phyloP scores from a whole-genome alignment of 2,329 filamentous ascomycete genomes.

The Biscogniauxia mediterranea region DNA sequence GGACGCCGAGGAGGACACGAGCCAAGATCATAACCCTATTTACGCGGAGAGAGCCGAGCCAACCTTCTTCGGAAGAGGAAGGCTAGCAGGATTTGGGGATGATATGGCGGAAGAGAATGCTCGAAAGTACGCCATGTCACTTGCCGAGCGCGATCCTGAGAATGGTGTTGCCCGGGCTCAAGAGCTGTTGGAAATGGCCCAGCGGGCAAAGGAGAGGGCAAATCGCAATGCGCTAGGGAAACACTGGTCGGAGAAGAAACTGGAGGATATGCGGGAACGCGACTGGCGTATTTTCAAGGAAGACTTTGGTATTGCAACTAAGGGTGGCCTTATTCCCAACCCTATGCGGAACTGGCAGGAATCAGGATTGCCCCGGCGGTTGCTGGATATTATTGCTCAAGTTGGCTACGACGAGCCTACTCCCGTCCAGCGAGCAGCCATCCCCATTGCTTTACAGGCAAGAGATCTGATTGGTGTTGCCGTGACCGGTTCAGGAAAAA shows the following conservation, averaged over 20 bases:
- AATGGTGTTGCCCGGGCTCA: slow-evolving; percentile 73
- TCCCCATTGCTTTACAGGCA: slow-evolving; percentile 88
- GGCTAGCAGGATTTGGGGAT: slow-evolving; percentile 51
- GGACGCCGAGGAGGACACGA: slow-evolving; percentile 94
- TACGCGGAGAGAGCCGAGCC: slow-evolving; percentile 68
- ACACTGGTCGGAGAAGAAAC: slow-evolving; percentile 91
- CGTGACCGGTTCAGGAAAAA: slow-evolving; percentile 97
- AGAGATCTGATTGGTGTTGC: slow-evolving; percentile 98
- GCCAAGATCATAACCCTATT: slow-evolving; percentile 75
- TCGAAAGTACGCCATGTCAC: slow-evolving; percentile 61
- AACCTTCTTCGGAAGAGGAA: slow-evolving; percentile 54
- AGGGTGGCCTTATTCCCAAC: slow-evolving; percentile 87
- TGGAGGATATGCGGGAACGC: slow-evolving; percentile 92
- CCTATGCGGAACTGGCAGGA: slow-evolving; percentile 95
- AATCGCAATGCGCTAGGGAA: slow-evolving; percentile 76
- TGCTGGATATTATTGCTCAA: slow-evolving; percentile 77
- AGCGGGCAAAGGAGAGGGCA: slow-evolving; percentile 70
- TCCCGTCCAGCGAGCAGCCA: slow-evolving; percentile 88
- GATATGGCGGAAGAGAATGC: slow-evolving; percentile 55
- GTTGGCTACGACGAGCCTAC: slow-evolving; percentile 93
- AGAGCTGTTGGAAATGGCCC: slow-evolving; percentile 82
- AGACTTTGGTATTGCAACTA: slow-evolving; percentile 94
- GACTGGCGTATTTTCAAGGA: slow-evolving; percentile 99
- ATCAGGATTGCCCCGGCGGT: slow-evolving; percentile 70
- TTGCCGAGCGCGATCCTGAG: slow-evolving; percentile 73